Base-by-base conservation (phyloP, 257 asterid genomes). In the Solanum medicagineum region DNA sequence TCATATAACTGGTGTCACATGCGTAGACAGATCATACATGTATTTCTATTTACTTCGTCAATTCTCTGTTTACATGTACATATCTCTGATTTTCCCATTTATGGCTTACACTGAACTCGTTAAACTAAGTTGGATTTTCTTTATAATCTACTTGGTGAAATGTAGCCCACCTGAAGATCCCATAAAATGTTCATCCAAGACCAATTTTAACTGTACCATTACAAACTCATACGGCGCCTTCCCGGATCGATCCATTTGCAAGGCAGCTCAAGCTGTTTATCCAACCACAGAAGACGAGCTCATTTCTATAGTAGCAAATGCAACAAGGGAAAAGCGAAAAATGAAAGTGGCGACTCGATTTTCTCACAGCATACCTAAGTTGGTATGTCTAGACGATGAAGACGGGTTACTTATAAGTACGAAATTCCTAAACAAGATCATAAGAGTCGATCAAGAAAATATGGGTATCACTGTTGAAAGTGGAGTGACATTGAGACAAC, bases 281-380 rank as follows among this genome's bases (percentile, higher is more conserved):
- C 92, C 92, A 0, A 59, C 42, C 0, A 73, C 92, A 11, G 92
- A 89, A 29, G 65, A 82, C 49, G 88, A 87, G 22, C 53, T 89
- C 68, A 53, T 89, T 20, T 60, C 84, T 6, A 40, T 75, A 1
- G 89, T 89, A 4, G 89, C 87, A 20, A 86, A 75, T 66, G 92
- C 92, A 24, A 68, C 92, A 0, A 53, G 0, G 2, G 15, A 47
- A 26, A 56, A 4, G 17, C 71, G 88, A n/a, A 87, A 87, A 69
- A 87, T 89, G 92, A 89, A 89, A 84, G 87, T 74, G 0, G 85
- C 87, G 11, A 89, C 92, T 4, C 36, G 84, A 29, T 86, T 86
- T 26, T 86, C 90, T 1, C 91, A 89, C 12, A 87, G 91, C 51
- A 87, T 89, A 16, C 88, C 87, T 0, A 89, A 87, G 44, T 62